phyloP scores from a whole-genome alignment of 2,329 filamentous ascomycete species.

The Exophiala sp. region DNA sequence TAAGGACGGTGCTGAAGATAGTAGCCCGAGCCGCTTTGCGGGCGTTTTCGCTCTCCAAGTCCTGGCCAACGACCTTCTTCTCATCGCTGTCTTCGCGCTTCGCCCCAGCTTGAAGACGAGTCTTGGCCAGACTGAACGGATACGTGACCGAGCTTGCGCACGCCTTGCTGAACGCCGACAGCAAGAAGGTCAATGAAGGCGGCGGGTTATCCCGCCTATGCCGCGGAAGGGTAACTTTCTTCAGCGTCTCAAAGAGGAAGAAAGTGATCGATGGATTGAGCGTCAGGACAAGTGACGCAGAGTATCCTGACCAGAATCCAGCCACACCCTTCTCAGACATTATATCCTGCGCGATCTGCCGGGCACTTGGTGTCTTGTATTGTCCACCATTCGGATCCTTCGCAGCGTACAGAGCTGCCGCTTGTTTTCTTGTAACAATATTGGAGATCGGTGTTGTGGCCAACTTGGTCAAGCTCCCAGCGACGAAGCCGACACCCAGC shows the following conservation, averaged over 20 bases:
- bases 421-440: conserved; percentile 78
- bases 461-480: conserved; percentile 70
- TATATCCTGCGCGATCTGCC: conserved; percentile 63
- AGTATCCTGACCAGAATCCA: conserved; percentile 87
- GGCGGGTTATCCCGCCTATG: conserved; percentile 53
- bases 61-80: conserved; percentile 26
- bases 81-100: conserved; percentile 40
- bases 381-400: conserved; percentile 17
- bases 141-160: conserved; percentile 75
- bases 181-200: conserved; percentile 56
- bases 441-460: conserved; percentile 79
- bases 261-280: conserved; percentile 86
- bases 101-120: conserved; percentile 62
- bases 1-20: conserved; percentile 61
- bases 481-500: conserved; percentile 67
- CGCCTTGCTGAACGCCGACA: conserved; percentile 76
- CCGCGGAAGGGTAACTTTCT: conserved; percentile 56
- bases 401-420: conserved; percentile 52
- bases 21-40: conserved; percentile 42
- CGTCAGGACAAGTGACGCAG: conserved; percentile 72
- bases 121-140: conserved; percentile 81
- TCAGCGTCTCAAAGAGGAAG: conserved; percentile 71
- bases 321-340: conserved; percentile 64
- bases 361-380: conserved; percentile 41
- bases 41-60: conserved; percentile 33